Percentiles rank a stretch among this genome's conserved stretches.
Evolutionary conservation across 306 rosid species (phyloP).

Genomic region (Dalbergia cultrata): DNA sequence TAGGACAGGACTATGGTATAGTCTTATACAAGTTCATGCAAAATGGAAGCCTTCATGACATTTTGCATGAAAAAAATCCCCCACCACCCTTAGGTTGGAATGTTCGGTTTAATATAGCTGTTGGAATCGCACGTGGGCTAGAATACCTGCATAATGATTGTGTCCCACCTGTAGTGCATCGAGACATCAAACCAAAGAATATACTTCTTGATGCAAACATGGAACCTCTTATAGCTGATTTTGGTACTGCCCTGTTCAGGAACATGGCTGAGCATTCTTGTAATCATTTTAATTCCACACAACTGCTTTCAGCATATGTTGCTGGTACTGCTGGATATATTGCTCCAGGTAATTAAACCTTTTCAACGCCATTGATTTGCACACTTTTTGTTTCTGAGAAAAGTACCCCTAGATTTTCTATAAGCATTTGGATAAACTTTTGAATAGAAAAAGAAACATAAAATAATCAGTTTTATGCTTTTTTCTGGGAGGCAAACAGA

Average conservation of each 20-base stretch:
- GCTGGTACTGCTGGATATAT: conserved; percentile 79
- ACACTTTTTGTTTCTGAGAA: too few species aligned
- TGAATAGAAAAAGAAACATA: too few species aligned
- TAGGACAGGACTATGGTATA: conserved; percentile 66
- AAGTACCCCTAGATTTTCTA: too few species aligned
- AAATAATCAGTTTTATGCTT: too few species aligned
- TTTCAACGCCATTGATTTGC: too few species aligned
- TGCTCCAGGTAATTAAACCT: conserved; percentile 67
- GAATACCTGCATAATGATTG: conserved; percentile 85
- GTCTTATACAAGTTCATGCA: conserved; percentile 70
- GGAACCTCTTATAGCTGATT: conserved; percentile 86
- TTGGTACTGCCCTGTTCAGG: conserved; percentile 80
- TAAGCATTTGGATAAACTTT: too few species aligned
- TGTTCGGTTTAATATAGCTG: conserved; percentile 70
- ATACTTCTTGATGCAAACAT: conserved; percentile 82
- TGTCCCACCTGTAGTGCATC: conserved; percentile 74
- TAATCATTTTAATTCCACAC: conserved; percentile 36
- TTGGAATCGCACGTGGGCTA: conserved; percentile 81
- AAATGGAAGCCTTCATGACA: conserved; percentile 91
- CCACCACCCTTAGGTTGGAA: conserved; percentile 65
- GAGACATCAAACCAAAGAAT: conserved; percentile 88
- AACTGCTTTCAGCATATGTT: conserved; percentile 34
- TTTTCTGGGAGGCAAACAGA: too few species aligned
- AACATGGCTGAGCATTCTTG: conserved; percentile 61
- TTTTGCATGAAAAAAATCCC: conserved; percentile 66